Base-by-base conservation (phyloP, 2,329 filamentous ascomycete genomes). In the Fusarium ramigenum region DNA sequence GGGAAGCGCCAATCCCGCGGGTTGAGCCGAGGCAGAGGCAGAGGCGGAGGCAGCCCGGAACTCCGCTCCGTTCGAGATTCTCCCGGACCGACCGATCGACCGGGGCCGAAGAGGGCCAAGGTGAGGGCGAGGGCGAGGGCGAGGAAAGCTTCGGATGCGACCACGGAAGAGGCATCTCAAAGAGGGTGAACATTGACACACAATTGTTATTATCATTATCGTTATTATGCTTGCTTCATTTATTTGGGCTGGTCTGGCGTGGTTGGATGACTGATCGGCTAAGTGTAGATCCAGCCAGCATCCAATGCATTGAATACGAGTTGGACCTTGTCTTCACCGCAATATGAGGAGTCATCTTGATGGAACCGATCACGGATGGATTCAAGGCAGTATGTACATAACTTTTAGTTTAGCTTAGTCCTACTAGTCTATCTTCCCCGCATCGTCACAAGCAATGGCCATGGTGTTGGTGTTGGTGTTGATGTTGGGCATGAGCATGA, bases 21-120 rank as follows among this genome's bases (percentile, higher is more conserved):
- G 63, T 63, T 73, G 69, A 58, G 34, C 72, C 72, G 70, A 75
- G 57, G 72, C 74, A 71, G 61, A 76, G 74, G 74, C 74, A 76
- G 61, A 76, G 74, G 72, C 74, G 67, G 63, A 76, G 74, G 74
- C 74, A 76, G 61, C 73, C 70, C 61, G 70, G 61, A 32, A 37
- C 25, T 65, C 32, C 25, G 58, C 34, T 64, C 36, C n/a, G 58
- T 44, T 73, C 57, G 60, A 30, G 52, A 64, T 37, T 34, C 44
- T 44, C 28, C 64, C 43, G 65, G 43, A 49, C 57, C 73, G 71
- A 43, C 63, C 69, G 66, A 56, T 52, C 63, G 64, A 71, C 64
- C 74, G 54, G 61, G 66, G 62, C 69, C 60, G 53, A 49, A 49
- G 32, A 50, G 28, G 46, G 25, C 44, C 25, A 46, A 5, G 42